Base-by-base conservation (phyloP, 2,329 filamentous ascomycete genomes). In the Penicillium aurantiogriseum region DNA sequence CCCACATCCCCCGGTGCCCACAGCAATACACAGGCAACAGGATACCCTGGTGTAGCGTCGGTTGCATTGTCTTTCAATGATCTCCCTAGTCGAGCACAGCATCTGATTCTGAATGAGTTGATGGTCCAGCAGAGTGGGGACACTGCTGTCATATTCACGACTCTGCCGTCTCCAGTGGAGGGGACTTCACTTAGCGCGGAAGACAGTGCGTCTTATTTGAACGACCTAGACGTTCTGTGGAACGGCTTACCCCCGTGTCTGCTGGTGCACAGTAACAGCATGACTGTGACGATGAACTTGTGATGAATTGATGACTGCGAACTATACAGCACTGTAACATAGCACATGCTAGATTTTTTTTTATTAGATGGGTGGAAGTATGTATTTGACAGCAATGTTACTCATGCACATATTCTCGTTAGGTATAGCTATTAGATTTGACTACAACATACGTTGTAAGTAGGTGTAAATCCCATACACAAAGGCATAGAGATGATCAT, bases 91-190 rank as follows among this genome's bases (percentile, higher is more conserved):
- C 85, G 90, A 17, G 91, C 91, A 2, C 91, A 95, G 71, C 90
- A 96, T 72, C 76, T 95, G 36, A 92, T 96, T 29, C 76, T 96
- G 17, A 96, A 96, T 71, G 91, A 96, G 72, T 77, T 95, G 63
- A 92, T 96, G 78, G 80, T 82, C 3, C 80, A 82, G 57, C 79
- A 91, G 60, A 90, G 88, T 63, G 72, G 73, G 39, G 81, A 89
- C 21, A 91, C 91, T 1, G 90, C 90, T 0, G 90, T 95, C 0
- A 75, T 94, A 17, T 88, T 96, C 65, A 95, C 89, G 1, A 96
- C 92, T 25, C 77, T 96, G 39, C 92, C 91, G 1, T 90, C 91
- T 51, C 91, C 91, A 0, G 80, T 87, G 9, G 88, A 92, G 61
- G 90, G 90, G 0, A 95, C 90, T 0, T 86, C 85, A 67, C 77